Conservation (phyloP, 768 basidiomycete genomes). For the Cantharellus anzutake region DNA sequence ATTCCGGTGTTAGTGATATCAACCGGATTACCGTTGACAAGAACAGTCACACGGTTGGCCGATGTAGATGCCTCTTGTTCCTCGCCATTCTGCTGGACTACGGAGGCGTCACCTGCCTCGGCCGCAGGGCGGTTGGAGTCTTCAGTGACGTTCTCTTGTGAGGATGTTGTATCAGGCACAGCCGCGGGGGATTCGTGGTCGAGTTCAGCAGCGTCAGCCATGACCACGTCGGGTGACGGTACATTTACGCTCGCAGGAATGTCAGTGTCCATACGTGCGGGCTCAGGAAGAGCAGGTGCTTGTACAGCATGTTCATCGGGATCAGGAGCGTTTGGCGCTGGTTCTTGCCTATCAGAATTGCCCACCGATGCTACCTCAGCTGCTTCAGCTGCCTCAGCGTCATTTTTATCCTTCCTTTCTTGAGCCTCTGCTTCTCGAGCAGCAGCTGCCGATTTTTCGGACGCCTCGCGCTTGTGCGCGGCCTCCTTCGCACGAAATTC, state of each 20-base stretch:
- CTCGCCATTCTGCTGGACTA: not conserved
- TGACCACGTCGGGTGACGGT: not conserved
- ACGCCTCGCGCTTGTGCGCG: constrained; percentile 9
- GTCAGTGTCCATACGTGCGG: not conserved
- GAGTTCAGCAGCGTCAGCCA: not conserved
- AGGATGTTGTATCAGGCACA: constrained; percentile 9
- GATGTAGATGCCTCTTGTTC: not conserved
- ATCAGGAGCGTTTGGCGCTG: not conserved
- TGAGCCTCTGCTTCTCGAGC: constrained; percentile 7
- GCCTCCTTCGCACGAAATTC: constrained; percentile 39
- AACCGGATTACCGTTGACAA: constrained; percentile 79
- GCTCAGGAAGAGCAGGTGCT: not conserved
- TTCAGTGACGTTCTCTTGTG: constrained; percentile 5
- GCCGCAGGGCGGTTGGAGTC: not conserved
- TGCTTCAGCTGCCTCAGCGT: constrained; percentile 25
- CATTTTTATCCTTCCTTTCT: constrained; percentile 7
- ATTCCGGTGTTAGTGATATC: constrained; percentile 99
- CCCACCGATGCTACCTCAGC: not conserved
- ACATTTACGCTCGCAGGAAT: not conserved
- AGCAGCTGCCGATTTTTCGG: not conserved
- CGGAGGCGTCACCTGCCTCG: not conserved
- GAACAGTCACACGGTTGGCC: constrained; percentile 50
- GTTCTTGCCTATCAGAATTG: not conserved
- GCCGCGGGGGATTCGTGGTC: constrained; percentile 6
- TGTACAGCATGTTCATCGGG: not conserved